Percentiles rank a stretch among this genome's conserved stretches.
Evolutionary conservation across 2,329 filamentous ascomycete genomes (phyloP).

Genomic region (Epichloe sibirici): DNA sequence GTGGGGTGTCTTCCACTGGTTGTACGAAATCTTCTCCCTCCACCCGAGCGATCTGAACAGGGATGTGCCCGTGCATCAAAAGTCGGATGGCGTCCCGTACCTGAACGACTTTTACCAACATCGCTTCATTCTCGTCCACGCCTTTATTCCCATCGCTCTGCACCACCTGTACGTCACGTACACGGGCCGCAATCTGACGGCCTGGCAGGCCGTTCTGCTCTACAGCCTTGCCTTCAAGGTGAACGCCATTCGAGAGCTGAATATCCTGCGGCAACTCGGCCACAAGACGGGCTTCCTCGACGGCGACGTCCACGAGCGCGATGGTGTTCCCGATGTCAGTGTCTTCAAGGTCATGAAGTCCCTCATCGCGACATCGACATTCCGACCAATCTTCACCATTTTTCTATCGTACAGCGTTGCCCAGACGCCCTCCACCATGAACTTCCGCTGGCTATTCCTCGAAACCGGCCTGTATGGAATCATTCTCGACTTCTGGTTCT

Average conservation of each 20-base stretch:
- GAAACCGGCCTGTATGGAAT: slow-evolving; percentile 2
- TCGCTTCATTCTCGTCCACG: slow-evolving; percentile 6
- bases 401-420: not conserved
- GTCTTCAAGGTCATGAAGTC: slow-evolving; percentile 2
- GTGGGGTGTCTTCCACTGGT: slow-evolving; percentile 5
- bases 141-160: slow-evolving; percentile 4
- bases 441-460: not conserved
- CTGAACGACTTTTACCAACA: slow-evolving; percentile 4
- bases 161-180: slow-evolving; percentile 4
- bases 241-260: slow-evolving; percentile 5
- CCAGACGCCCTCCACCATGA: slow-evolving; percentile 1
- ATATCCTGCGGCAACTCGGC: slow-evolving; percentile 1
- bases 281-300: slow-evolving; percentile 4
- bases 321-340: slow-evolving; percentile 4
- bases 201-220: slow-evolving; percentile 5
- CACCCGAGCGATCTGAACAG: slow-evolving; percentile 4
- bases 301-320: slow-evolving; percentile 6
- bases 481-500: slow-evolving; percentile 7
- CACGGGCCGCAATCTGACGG: slow-evolving; percentile 4
- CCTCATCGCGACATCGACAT: slow-evolving; percentile 1
- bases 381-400: slow-evolving; percentile 4
- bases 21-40: slow-evolving; percentile 5
- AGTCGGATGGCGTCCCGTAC: slow-evolving; percentile 4
- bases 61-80: slow-evolving; percentile 3
- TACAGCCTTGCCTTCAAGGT: slow-evolving; percentile 5